Evolutionary conservation across 768 basidiomycete genomes (phyloP), one percentile per base, ranked within the genome.

Genomic region (Hygrophorus russula): DNA sequence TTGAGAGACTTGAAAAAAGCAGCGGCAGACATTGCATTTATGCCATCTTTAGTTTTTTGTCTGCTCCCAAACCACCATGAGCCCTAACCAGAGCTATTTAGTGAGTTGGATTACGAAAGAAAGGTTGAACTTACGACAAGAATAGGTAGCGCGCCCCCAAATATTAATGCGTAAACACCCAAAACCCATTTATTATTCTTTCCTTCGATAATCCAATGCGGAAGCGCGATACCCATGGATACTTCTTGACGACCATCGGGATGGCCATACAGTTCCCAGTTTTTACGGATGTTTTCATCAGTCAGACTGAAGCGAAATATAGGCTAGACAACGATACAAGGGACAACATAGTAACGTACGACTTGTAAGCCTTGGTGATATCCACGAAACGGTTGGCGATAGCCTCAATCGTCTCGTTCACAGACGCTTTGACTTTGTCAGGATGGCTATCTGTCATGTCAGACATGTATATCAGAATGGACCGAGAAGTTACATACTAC

Each of bases 11-110:
- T 88, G 80, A 96, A 99, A 67, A 91, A 91, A 0, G 72, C 67
- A 24, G 89, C 79, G 2, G 94, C 94, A 0, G 90, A 87, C 32
- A 67, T 68, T 17, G 81, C 77, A 47, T 88, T 68, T 44, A 96
- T 72, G 33, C 91, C 90, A 50, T 99, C 96, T 60, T 96, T 93
- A 12, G 96, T 99, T 61, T 76, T 81, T 50, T 78, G 71, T 45
- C 86, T 73, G 52, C 80, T 87, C 3, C 90, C 88, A 56, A 97
- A 99, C 96, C 96, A 99, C 96, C 96, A 98, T 28, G 80, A 76
- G 11, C 90, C 85, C 81, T 82, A 52, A 12, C 29, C 12, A 13
- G 43, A 42, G 9, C 12, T 24, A 32, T 12, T 49, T 42, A 34
- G 37, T 13, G n/a, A 15, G 13, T 1, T 15, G 34, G 27, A 13